phyloP scores from a whole-genome alignment of 192 early-diverging fungal genomes.

The Coemansia erecta region DNA sequence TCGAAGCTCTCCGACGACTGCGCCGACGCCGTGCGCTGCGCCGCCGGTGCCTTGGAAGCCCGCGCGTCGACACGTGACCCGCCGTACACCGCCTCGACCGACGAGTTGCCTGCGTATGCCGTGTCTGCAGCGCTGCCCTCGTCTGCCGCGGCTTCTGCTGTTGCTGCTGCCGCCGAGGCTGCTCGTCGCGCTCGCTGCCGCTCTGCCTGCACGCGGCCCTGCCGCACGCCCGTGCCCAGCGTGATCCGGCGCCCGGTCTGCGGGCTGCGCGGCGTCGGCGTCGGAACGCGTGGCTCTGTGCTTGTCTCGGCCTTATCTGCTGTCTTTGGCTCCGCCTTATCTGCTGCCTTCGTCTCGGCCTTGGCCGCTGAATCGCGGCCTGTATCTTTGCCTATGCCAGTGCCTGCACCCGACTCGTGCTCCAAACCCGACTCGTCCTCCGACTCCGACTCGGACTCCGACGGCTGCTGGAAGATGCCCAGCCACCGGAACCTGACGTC shows the following conservation, averaged over 20 bases:
- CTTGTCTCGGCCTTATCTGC: background rate
- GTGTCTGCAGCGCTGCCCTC: constrained; percentile 1
- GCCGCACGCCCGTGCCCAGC: background rate
- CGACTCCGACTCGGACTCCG: too few species aligned
- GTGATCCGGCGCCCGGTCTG: too few species aligned
- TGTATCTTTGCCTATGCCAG: too few species aligned
- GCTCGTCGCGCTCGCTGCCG: constrained; percentile 1
- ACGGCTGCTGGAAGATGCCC: constrained; percentile 47
- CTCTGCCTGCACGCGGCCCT: background rate
- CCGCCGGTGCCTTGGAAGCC: constrained; percentile 12
- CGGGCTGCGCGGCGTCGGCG: background rate
- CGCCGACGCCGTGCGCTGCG: constrained; percentile 27
- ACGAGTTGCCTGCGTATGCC: constrained; percentile 36
- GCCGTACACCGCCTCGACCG: constrained; percentile 49
- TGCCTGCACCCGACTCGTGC: background rate
- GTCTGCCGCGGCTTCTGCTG: constrained; percentile 1
- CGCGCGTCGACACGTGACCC: constrained; percentile 36
- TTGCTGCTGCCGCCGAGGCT: background rate
- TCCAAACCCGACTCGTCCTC: background rate
- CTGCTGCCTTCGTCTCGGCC: too few species aligned
- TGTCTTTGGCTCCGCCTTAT: too few species aligned
- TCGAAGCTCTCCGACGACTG: constrained; percentile 1
- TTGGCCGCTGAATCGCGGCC: too few species aligned
- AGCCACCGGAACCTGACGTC: constrained; percentile 54
- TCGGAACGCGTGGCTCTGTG: constrained; percentile 3